Base-by-base conservation (phyloP, 495 filamentous ascomycete species). In the Chaetomium fimeti region DNA sequence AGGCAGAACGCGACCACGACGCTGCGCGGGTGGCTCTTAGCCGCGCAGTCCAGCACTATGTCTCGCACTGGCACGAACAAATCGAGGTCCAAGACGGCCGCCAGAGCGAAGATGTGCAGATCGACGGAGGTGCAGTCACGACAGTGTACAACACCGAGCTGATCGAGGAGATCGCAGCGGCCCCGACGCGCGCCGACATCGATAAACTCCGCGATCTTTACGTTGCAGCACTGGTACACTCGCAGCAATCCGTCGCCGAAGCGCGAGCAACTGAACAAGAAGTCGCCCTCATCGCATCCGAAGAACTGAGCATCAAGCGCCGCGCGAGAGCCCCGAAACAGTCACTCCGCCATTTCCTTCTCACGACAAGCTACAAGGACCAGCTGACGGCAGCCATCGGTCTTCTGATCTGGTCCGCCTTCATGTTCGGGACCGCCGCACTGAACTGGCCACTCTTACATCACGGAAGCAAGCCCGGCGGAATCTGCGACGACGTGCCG, bases 151-250 rank as follows among this genome's bases (percentile, higher is more conserved):
- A 73, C 66, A 48, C 42, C 53, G 67, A 73, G 16, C 38, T 73
- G 12, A 67, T 73, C 42, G 63, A 69, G n/a, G 71, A 73, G 60
- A 71, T 73, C 32, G 62, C 69, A 2, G 69, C 69, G 0, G 71
- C 71, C 7, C 71, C 71, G 1, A 73, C 71, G 1, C 67, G 71
- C 27, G 71, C 63, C 16, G 72, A 74, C 47, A 64, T 72, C 25
- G 72, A 74, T 47, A 72, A 72, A 57, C 63, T 74, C 8, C 72
- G 69, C 18, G 72, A 74, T 42, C 68, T 70, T 16, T 74, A 72
- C 58, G 62, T 72, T 24, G 72, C 69, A 3, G 72, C 69, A 0
- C 60, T 74, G 32, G 55, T 74, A 6, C 68, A 70, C 55, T 72
- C 69, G n/a, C 29, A 66, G 7, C 67, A 58, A 2, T 64, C 69